Percentiles rank a stretch among this genome's conserved stretches.
These are phyloP conservation scores for Fennellomyces sp. DNA, from an alignment of 371 early-diverging fungal species.

Conservation along the genomic window DNA sequence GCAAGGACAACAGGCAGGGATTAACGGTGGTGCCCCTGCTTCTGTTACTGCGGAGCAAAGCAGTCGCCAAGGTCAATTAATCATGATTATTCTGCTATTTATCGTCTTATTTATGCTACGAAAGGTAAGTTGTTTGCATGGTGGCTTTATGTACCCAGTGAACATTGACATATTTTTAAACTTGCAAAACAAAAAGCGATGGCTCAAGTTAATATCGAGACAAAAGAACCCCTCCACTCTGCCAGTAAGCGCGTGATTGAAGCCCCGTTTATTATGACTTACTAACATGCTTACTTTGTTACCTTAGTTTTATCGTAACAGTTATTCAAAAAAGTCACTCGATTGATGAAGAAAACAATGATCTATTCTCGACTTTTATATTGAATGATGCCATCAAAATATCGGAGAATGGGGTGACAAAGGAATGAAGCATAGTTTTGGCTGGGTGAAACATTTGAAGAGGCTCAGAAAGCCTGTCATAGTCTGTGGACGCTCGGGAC, in stretches of 20 bases:
- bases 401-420: too few species aligned
- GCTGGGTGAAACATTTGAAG: too few species aligned
- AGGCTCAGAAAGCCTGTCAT: too few species aligned
- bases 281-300: background rate
- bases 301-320: background rate
- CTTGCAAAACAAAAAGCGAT: background rate
- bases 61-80: background rate
- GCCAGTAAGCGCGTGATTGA: background rate
- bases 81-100: background rate
- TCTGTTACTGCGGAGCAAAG: background rate
- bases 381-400: too few species aligned
- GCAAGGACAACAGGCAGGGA: background rate
- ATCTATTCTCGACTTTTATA: too few species aligned
- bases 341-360: background rate
- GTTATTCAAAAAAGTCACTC: background rate
- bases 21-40: background rate
- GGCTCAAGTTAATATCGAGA: background rate
- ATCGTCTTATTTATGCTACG: background rate
- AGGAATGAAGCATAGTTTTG: too few species aligned
- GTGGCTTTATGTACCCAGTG: too few species aligned
- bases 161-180: too few species aligned
- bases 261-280: background rate
- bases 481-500: too few species aligned
- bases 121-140: conserved; percentile 1
- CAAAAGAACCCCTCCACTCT: background rate